Evolutionary conservation across 129 eudicot genomes (phyloP), one percentile per base, ranked within the genome.

Genomic region (Centella asiatica): DNA sequence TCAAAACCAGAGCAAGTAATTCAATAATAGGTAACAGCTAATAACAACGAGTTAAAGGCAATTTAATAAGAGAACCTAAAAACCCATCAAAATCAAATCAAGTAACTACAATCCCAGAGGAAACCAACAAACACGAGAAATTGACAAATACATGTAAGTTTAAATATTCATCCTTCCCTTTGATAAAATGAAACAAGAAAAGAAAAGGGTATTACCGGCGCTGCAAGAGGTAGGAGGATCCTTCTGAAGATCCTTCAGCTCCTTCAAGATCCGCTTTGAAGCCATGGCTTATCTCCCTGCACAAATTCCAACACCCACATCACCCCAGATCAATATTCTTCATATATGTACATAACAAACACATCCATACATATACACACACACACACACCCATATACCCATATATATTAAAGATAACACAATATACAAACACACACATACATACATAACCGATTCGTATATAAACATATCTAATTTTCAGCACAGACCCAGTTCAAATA

Each of bases 161-260:
- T 45, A 45, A 12, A 12, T 18, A 4, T 45, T 11, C 19, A 6
- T 45, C 18, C 1, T 18, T 0, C 1, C 3, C 18, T 1, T 6
- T 4, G 3, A 0, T 2, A 6, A 44, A 1, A 2, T 1, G 1
- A 13, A 11, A 44, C 18, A 44, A 13, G 48, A 11, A 44, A 44
- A 8, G 4, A 45, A 52, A 26, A 23, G 3, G 20, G n/a, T 24
- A 25, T 12, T 53, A 53, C 59, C 59, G 28, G 59, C 59, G 59
- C 59, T 53, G 17, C 59, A 53, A 27, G 59, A 53, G 28, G 59
- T 53, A 53, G 59, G 59, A 53, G 59, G 59, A 27, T 53, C 59
- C 37, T 53, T 53, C 59, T 53, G 59, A 53, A 53, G 59, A 53
- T 53, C 59, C 59, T 53, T 53, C 15, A 53, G 59, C 5, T 53